Evolutionary conservation across 257 asterid genomes (phyloP).

Genomic region (Scutellaria barbata): DNA sequence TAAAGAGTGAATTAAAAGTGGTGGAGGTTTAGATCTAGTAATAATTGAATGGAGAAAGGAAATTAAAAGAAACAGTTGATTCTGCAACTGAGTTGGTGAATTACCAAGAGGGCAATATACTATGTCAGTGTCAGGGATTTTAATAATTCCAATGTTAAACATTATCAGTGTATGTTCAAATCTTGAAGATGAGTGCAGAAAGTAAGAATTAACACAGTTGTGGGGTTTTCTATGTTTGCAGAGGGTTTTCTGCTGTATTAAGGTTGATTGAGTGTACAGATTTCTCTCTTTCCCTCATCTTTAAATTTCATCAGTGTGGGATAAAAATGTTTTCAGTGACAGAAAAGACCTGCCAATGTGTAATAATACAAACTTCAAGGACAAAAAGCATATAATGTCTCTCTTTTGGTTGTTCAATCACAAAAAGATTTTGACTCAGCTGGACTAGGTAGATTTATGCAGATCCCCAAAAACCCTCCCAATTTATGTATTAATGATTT

Average conservation of each 20-base stretch:
- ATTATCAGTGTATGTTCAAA: too few species aligned
- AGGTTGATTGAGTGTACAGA: slow-evolving; percentile 50
- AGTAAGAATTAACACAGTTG: slow-evolving; percentile 29
- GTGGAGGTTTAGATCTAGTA: too few species aligned
- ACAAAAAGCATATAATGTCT: slow-evolving; percentile 64
- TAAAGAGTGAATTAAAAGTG: too few species aligned
- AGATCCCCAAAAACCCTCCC: slow-evolving; percentile 63
- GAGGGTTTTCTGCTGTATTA: neutral
- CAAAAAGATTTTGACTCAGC: slow-evolving; percentile 50
- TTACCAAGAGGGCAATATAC: too few species aligned
- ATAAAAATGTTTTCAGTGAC: slow-evolving; percentile 37
- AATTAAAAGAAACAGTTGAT: too few species aligned
- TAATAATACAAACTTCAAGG: slow-evolving; percentile 68
- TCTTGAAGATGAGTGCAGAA: too few species aligned
- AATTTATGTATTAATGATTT: too few species aligned
- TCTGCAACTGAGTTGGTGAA: too few species aligned
- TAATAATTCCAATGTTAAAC: too few species aligned
- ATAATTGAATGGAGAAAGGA: too few species aligned
- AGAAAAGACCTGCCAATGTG: slow-evolving; percentile 40
- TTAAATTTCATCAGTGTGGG: slow-evolving; percentile 24
- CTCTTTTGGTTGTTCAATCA: slow-evolving; percentile 69
- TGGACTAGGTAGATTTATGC: slow-evolving; percentile 66
- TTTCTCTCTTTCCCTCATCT: slow-evolving; percentile 32
- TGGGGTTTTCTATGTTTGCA: slow-evolving; percentile 15
- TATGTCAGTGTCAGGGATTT: too few species aligned